Evolutionary conservation across 2,329 filamentous ascomycete species (phyloP), one percentile per base, ranked within the genome.

Genomic region (Apiospora marii): DNA sequence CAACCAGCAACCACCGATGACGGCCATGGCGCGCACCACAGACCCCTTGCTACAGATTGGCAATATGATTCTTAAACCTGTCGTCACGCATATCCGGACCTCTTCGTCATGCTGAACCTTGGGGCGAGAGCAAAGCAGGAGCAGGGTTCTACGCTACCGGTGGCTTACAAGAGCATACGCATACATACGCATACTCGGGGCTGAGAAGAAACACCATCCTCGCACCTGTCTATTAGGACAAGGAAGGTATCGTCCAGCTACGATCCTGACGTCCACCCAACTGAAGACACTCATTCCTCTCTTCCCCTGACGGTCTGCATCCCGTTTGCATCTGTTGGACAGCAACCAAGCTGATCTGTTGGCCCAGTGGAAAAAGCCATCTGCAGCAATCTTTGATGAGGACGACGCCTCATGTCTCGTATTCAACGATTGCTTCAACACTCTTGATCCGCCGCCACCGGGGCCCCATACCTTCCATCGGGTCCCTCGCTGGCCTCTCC

Each of bases 361-460:
- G 1, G 19, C 13, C 37, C 37, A 41, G 37, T 64, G 12, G 19
- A 30, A 41, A 41, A 64, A 64, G 58, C 58, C 58, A 64, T 64
- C 58, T 64, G 58, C 34, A 64, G 34, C 30, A 64, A 12, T 34
- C 30, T 61, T n/a, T 10, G 34, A 61, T 22, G 10, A 37, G 53
- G 30, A 22, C 7, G 19, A 61, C 53, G 53, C 53, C 53, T 61
- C 53, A 61, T 61, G 53, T 64, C 58, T 64, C 34, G 30, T 64
- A 4, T 64, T 41, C 58, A 41, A 41, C 58, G 19, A n/a, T 64
- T 41, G 19, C 58, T 64, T 37, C 53, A n/a, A 16, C 16, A 61
- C 8, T 22, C 7, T 37, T 61, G 53, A 61, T 37, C 27, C 46
- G n/a, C 14, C 30, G 30, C 16, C 19, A 61, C 30, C 53, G 30